phyloP scores from a whole-genome alignment of 2,329 filamentous ascomycete genomes.

The Aureobasidium sp. region DNA sequence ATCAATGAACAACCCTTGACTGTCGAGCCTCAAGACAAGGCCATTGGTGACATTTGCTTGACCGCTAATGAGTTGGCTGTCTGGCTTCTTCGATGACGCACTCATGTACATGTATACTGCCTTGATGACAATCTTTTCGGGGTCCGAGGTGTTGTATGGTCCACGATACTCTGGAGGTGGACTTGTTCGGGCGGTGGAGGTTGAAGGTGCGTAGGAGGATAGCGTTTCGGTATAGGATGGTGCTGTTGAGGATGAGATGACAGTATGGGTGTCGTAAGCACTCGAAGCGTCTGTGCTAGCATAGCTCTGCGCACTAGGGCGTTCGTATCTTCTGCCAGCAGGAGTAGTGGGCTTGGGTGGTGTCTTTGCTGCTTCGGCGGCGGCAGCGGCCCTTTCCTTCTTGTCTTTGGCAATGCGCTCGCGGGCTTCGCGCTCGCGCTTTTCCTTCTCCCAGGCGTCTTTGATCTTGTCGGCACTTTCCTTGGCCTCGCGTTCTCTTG shows the following conservation, averaged over 20 bases:
- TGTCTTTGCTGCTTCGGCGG: slow-evolving; percentile 21
- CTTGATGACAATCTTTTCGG: slow-evolving; percentile 91
- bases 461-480: slow-evolving; percentile 35
- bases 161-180: slow-evolving; percentile 72
- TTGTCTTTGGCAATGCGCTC: slow-evolving; percentile 37
- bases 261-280: slow-evolving; percentile 26
- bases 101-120: slow-evolving; percentile 92
- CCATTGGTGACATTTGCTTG: slow-evolving; percentile 82
- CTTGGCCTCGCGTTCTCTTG: slow-evolving; percentile 39
- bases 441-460: slow-evolving; percentile 35
- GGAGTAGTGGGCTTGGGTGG: slow-evolving; percentile 18
- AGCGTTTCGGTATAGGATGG: slow-evolving; percentile 23
- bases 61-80: slow-evolving; percentile 84
- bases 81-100: slow-evolving; percentile 76
- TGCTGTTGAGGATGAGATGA: slow-evolving; percentile 53
- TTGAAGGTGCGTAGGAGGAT: slow-evolving; percentile 64
- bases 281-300: slow-evolving; percentile 56
- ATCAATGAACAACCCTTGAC: slow-evolving; percentile 93
- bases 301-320: slow-evolving; percentile 51
- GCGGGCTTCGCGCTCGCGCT: slow-evolving; percentile 30
- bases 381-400: slow-evolving; percentile 30
- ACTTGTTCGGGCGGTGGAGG: slow-evolving; percentile 75
- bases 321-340: slow-evolving; percentile 36
- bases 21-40: slow-evolving; percentile 83
- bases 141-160: slow-evolving; percentile 80